Percentiles rank a stretch among this genome's conserved stretches.
phyloP scores from a whole-genome alignment of 257 asterid genomes.

The Capsicum rhomboideum region DNA sequence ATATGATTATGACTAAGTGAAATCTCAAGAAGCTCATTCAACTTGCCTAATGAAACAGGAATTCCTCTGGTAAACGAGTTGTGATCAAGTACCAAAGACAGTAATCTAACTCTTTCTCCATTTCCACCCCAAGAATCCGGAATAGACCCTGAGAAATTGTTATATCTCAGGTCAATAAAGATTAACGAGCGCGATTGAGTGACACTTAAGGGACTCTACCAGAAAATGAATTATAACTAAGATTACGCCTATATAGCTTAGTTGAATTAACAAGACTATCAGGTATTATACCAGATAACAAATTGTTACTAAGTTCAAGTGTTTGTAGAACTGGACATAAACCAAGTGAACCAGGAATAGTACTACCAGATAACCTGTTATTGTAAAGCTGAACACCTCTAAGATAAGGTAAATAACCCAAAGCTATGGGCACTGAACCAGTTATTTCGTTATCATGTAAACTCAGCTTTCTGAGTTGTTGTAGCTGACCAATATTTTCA shows the following conservation, averaged over 20 bases:
- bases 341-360: conserved; percentile 79
- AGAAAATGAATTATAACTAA: conserved; percentile 60
- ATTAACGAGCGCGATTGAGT: conserved; percentile 43
- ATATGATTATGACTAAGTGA: conserved; percentile 35
- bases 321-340: conserved; percentile 62
- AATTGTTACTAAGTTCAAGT: conserved; percentile 69
- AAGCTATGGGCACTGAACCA: conserved; percentile 61
- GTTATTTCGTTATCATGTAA: conserved; percentile 71
- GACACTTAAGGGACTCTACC: conserved; percentile 50
- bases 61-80: conserved; percentile 41
- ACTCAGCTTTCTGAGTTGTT: conserved; percentile 74
- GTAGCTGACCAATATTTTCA: conserved; percentile 66
- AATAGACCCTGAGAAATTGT: conserved; percentile 57
- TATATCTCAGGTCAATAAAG: conserved; percentile 47
- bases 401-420: conserved; percentile 64
- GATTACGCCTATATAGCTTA: conserved; percentile 60
- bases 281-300: conserved; percentile 62
- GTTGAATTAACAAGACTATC: conserved; percentile 48
- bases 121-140: conserved; percentile 58
- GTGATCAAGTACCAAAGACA: conserved; percentile 41
- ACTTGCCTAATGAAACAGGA: conserved; percentile 33
- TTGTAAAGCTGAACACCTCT: conserved; percentile 85
- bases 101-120: conserved; percentile 29
- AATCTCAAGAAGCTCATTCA: conserved; percentile 25
- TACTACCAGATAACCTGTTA: conserved; percentile 67